Percentiles rank a stretch among this genome's conserved stretches.
phyloP scores from a whole-genome alignment of 768 basidiomycete species.

The Xerocomus spinulosus region DNA sequence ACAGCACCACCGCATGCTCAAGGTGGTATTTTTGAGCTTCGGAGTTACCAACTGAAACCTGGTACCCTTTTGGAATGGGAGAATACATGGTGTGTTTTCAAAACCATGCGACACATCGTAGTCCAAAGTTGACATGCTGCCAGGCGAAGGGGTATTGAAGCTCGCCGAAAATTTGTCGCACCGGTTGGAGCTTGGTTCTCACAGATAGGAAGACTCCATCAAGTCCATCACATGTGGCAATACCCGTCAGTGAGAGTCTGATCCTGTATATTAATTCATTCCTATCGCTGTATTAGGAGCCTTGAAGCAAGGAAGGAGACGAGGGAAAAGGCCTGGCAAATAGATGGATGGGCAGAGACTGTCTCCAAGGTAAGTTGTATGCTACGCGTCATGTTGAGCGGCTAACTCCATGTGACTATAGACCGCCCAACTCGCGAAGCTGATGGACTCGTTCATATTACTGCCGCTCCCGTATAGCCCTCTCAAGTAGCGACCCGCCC shows the following conservation, averaged over 20 bases:
- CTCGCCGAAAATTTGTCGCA: slow-evolving; percentile 78
- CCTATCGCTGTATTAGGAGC: slow-evolving; percentile 39
- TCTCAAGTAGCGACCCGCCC: slow-evolving; percentile 62
- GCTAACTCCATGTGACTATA: slow-evolving; percentile 30
- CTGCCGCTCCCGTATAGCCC: slow-evolving; percentile 79
- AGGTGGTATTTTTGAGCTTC: slow-evolving; percentile 92
- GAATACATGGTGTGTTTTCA: slow-evolving; percentile 63
- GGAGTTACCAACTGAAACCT: slow-evolving; percentile 83
- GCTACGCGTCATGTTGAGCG: slow-evolving; percentile 15
- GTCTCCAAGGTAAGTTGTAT: slow-evolving; percentile 66
- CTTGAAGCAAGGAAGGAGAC: slow-evolving; percentile 78
- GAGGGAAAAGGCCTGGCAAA: slow-evolving; percentile 88
- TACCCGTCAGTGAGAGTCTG: slow-evolving; percentile 61
- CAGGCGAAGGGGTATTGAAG: slow-evolving; percentile 93
- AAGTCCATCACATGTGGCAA: slow-evolving; percentile 98
- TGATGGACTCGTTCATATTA: slow-evolving; percentile 86
- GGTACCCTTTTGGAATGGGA: slow-evolving; percentile 96
- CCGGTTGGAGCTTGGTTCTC: slow-evolving; percentile 93
- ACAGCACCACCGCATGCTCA: slow-evolving; percentile 81
- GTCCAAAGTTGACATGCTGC: slow-evolving; percentile 6
- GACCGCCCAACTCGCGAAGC: slow-evolving; percentile 84
- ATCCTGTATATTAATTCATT: slow-evolving; percentile 6
- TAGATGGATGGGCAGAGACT: slow-evolving; percentile 94
- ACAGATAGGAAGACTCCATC: slow-evolving; percentile 76
- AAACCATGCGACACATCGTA: neutral